phyloP scores from a whole-genome alignment of 306 rosid species.

The Pueraria montana region DNA sequence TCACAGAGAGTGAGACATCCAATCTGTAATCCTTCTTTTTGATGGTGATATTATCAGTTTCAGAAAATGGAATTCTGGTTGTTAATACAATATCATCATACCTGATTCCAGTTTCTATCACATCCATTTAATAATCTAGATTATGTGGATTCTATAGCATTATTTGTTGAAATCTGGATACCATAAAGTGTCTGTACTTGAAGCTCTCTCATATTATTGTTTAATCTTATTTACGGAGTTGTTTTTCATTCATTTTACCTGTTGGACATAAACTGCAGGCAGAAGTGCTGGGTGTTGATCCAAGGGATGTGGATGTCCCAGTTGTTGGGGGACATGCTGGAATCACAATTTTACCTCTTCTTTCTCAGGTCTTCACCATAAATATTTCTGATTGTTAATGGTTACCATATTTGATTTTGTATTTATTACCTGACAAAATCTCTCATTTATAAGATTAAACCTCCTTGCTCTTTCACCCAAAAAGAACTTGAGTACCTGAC shows the following conservation, averaged over 20 bases:
- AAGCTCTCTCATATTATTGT: constrained; percentile 18
- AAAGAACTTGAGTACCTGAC: constrained; percentile 83
- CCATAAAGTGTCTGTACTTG: neutral
- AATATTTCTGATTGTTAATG: constrained; percentile 19
- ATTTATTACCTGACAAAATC: constrained; percentile 25
- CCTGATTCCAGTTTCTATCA: constrained; percentile 17
- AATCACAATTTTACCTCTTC: constrained; percentile 93
- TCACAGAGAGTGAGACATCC: constrained; percentile 2
- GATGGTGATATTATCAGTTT: neutral
- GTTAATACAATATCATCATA: constrained; percentile 1
- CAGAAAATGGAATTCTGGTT: constrained; percentile 25
- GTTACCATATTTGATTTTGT: constrained; percentile 28
- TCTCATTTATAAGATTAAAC: constrained; percentile 74
- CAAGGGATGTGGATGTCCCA: constrained; percentile 92
- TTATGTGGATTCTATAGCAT: constrained; percentile 10
- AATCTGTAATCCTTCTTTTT: constrained; percentile 23
- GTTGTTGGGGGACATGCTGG: constrained; percentile 98
- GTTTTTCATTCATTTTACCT: constrained; percentile 21
- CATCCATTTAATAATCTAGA: constrained; percentile 20
- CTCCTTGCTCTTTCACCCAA: constrained; percentile 74
- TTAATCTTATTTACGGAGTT: neutral
- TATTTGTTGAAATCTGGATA: constrained; percentile 15
- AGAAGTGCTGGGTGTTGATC: constrained; percentile 88
- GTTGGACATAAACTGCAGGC: constrained; percentile 62
- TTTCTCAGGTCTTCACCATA: constrained; percentile 78